A percentile compares a stretch with the other conserved stretches of the same genome.
Conservation (phyloP, 805 yeast genomes). For the Metschnikowia amazonensis region DNA sequence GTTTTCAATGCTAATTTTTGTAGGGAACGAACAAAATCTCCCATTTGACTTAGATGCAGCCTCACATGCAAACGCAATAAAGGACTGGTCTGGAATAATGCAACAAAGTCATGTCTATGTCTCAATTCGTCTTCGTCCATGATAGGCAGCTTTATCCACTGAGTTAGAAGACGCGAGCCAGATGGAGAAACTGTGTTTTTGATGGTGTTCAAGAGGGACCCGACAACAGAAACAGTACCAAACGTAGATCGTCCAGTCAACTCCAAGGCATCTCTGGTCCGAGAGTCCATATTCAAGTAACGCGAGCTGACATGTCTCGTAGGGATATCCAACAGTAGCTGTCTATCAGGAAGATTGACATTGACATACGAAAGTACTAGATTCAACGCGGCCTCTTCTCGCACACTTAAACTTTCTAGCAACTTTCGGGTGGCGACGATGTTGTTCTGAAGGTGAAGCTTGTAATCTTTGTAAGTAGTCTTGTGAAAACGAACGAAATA, state of each 20-base stretch:
- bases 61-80: conserved; percentile 25
- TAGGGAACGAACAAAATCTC: conserved; percentile 58
- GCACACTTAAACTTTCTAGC: conserved; percentile 35
- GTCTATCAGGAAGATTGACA: conserved; percentile 67
- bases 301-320: conserved; percentile 47
- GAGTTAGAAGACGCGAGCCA: conserved; percentile 73
- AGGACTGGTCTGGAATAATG: conserved; percentile 25
- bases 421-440: conserved; percentile 34
- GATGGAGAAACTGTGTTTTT: conserved; percentile 74
- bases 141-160: conserved; percentile 82
- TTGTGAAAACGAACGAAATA: conserved; percentile 57
- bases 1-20: conserved; percentile 44
- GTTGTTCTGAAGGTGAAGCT: conserved; percentile 30
- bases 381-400: conserved; percentile 58
- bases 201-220: conserved; percentile 68
- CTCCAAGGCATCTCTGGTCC: conserved; percentile 76
- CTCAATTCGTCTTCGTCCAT: conserved; percentile 53
- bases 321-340: conserved; percentile 66
- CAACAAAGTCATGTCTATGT: conserved; percentile 43
- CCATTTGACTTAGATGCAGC: conserved; percentile 39
- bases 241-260: conserved; percentile 49
- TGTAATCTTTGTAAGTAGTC: conserved; percentile 28
- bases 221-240: conserved; percentile 52
- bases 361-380: conserved; percentile 61
- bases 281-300: conserved; percentile 72